phyloP scores from a whole-genome alignment of 1,139 yeast species.

The Magnusiomyces ingens region DNA sequence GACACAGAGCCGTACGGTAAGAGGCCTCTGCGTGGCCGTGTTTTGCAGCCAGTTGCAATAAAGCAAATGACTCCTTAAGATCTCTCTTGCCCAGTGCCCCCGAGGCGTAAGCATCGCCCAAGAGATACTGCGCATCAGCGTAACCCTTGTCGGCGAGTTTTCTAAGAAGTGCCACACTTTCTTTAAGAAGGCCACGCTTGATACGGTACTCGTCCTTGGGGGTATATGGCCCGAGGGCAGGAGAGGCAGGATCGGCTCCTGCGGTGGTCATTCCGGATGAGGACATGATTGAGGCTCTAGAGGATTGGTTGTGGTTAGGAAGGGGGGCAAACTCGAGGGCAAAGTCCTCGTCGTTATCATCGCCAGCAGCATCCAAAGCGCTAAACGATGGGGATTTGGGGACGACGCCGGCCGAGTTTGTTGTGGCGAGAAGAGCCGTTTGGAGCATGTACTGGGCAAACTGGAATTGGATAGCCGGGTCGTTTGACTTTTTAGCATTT shows the following conservation, averaged over 20 bases:
- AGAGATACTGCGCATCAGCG: constrained; percentile 81
- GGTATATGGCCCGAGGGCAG: constrained; percentile 4
- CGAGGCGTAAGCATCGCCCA: constrained; percentile 82
- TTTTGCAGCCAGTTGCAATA: constrained; percentile 86
- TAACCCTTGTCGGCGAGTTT: constrained; percentile 75
- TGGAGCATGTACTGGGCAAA: constrained; percentile 89
- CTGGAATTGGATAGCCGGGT: constrained; percentile 78
- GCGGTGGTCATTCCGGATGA: constrained; percentile 9
- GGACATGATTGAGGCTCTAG: constrained; percentile 5
- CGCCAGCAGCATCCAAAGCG: background rate
- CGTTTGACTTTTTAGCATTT: constrained; percentile 78
- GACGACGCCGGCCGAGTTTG: constrained; percentile 3
- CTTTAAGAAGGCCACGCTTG: constrained; percentile 49
- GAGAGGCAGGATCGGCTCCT: constrained; percentile 3
- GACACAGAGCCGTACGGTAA: constrained; percentile 83
- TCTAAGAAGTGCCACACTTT: constrained; percentile 65
- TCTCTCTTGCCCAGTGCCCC: constrained; percentile 86
- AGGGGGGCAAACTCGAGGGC: constrained; percentile 1
- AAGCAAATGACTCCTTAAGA: constrained; percentile 61
- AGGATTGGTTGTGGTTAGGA: constrained; percentile 8
- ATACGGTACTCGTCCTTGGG: constrained; percentile 35
- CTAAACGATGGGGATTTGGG: background rate
- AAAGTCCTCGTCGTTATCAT: constrained; percentile 1
- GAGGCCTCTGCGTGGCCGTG: constrained; percentile 90
- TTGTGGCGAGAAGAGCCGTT: constrained; percentile 50